Evolutionary conservation across 495 filamentous ascomycete genomes (phyloP), one percentile per base, ranked within the genome.

Genomic region (Annulohypoxylon moriforme): DNA sequence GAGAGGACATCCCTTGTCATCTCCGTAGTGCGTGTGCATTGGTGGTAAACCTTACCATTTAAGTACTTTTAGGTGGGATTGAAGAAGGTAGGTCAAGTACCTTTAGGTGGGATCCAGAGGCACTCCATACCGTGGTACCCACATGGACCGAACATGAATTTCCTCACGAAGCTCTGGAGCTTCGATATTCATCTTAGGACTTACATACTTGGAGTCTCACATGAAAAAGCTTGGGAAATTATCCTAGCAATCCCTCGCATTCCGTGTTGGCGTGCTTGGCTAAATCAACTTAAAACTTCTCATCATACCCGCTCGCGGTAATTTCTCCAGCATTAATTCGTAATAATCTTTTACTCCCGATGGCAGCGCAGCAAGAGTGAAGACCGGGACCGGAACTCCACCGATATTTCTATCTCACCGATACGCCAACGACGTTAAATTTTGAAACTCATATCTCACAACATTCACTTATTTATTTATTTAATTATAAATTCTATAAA

Each of bases 21-120:
- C 49, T 61, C 66, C 40, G 33, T 56, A 60, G 24, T 53, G n/a
- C 36, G 59, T 61, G 52, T 61, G 59, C 60, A 72, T 58, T 42
- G 47, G 55, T 60, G 53, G 56, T 59, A 64, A 63, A 63, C 25
- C 27, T 68, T 59, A 67, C 59, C 33, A 4, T 31, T 64, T 44
- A 56, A 10, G 64, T 68, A 56, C 59, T 31, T 72, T 24, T 14
- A 38, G 16, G 33, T 42, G 16, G 44, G 42, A 34, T 52, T 3
- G 16, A 58, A 34, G 22, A 24, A 46, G 16, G 27, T n/a, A n/a
- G n/a, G n/a, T n/a, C n/a, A n/a, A n/a, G n/a, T 29, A 29, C 27
- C 27, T 29, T 29, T 29, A 29, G 6, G 27, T 29, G 27, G 27
- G 27, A 29, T 29, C 27, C 27, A 29, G 6, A 6, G n/a, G n/a